Evolutionary conservation across 768 basidiomycete species (phyloP).

Genomic region (Boletales sp.): DNA sequence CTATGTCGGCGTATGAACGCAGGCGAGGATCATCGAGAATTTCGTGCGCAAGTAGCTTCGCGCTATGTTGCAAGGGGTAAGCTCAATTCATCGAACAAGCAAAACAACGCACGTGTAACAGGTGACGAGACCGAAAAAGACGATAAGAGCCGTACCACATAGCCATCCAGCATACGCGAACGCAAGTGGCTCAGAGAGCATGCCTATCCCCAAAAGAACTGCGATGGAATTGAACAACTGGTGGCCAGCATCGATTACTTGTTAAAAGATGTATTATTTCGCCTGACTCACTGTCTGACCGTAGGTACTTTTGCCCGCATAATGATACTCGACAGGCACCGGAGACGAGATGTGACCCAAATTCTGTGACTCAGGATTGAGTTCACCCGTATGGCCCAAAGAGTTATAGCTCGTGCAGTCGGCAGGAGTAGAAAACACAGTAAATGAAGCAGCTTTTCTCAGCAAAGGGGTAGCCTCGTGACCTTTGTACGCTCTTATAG

Average conservation of each 20-base stretch:
- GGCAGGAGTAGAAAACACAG: constrained; percentile 8
- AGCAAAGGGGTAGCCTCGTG: constrained; percentile 39
- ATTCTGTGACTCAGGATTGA: constrained; percentile 1
- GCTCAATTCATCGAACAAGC: not conserved
- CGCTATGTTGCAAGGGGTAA: constrained; percentile 43
- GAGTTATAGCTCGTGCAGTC: not conserved
- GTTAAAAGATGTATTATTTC: not conserved
- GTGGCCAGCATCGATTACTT: constrained; percentile 2
- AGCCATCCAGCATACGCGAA: constrained; percentile 93
- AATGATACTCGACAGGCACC: constrained; percentile 18
- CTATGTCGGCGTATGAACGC: constrained; percentile 87
- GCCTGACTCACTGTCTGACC: constrained; percentile 58
- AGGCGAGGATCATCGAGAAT: constrained; percentile 67
- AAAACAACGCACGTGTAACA: constrained; percentile 76
- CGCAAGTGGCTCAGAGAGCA: constrained; percentile 86
- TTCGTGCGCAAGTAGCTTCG: constrained; percentile 79
- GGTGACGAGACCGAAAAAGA: constrained; percentile 74
- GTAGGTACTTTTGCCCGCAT: constrained; percentile 62
- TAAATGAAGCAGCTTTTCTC: constrained; percentile 36
- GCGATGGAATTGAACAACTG: constrained; percentile 90
- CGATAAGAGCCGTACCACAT: constrained; percentile 66
- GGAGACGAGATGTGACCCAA: constrained; percentile 1
- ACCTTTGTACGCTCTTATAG: not conserved
- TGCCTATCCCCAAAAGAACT: constrained; percentile 82
- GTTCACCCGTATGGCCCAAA: not conserved